phyloP scores from a whole-genome alignment of 2,329 filamentous ascomycete genomes.

The Cordyceps fumosorosea region DNA sequence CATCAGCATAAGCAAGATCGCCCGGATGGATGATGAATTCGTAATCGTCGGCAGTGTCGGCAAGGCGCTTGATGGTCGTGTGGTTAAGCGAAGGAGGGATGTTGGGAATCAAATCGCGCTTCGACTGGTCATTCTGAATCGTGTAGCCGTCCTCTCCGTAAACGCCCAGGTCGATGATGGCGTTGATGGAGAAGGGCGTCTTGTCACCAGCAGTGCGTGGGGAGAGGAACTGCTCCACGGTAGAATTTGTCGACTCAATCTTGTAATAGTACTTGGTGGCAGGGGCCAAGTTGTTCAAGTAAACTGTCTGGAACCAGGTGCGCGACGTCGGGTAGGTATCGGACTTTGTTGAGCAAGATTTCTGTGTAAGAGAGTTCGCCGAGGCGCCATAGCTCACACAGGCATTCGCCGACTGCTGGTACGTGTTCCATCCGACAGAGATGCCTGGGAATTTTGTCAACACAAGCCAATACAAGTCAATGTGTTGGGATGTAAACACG shows the following conservation, averaged over 20 bases:
- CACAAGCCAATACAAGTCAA: not conserved
- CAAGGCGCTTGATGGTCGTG: conserved; percentile 50
- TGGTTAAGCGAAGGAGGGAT: conserved; percentile 48
- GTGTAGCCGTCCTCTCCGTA: conserved; percentile 27
- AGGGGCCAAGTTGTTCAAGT: conserved; percentile 38
- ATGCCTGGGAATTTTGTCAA: conserved; percentile 30
- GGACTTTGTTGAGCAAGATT: conserved; percentile 39
- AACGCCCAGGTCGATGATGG: conserved; percentile 46
- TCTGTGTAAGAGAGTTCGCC: conserved; percentile 27
- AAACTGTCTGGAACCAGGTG: conserved; percentile 45
- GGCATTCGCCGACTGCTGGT: conserved; percentile 34
- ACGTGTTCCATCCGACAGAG: conserved; percentile 52
- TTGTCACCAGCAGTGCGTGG: conserved; percentile 40
- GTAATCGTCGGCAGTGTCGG: conserved; percentile 45
- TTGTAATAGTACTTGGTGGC: conserved; percentile 56
- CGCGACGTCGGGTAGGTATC: conserved; percentile 48
- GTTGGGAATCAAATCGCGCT: conserved; percentile 42
- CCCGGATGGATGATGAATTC: conserved; percentile 49
- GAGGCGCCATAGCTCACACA: conserved; percentile 48
- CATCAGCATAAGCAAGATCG: conserved; percentile 53
- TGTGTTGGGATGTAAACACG: conserved; percentile 15
- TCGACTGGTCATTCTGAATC: conserved; percentile 33
- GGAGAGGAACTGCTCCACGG: conserved; percentile 41
- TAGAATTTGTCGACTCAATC: conserved; percentile 50
- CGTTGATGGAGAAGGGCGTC: conserved; percentile 44